Conservation (phyloP, 345 rosid genomes). For the Carallia brachiata region DNA sequence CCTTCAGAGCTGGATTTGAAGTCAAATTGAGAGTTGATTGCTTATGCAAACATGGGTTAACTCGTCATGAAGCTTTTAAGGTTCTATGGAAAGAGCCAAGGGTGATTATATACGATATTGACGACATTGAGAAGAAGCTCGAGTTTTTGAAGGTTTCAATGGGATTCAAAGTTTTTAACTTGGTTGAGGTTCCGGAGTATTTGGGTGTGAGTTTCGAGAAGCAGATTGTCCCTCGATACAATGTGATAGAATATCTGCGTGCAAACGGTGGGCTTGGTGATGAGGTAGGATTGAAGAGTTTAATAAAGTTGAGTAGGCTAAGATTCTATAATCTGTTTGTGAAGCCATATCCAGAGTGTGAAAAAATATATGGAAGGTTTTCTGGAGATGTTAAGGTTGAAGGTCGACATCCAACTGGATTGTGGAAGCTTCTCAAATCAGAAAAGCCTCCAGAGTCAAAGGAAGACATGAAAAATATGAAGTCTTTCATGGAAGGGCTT, state of each 20-base stretch:
- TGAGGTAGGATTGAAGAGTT: constrained; percentile 59
- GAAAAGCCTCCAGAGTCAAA: constrained; percentile 39
- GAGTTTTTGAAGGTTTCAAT: constrained; percentile 52
- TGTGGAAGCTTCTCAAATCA: constrained; percentile 73
- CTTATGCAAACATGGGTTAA: constrained; percentile 69
- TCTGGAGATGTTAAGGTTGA: constrained; percentile 31
- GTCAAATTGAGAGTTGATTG: constrained; percentile 76
- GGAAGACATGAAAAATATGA: constrained; percentile 59
- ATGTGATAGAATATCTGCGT: constrained; percentile 61
- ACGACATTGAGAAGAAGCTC: constrained; percentile 70
- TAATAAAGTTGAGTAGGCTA: constrained; percentile 66
- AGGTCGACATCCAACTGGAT: constrained; percentile 48
- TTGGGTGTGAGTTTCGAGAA: constrained; percentile 74
- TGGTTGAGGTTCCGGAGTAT: constrained; percentile 78
- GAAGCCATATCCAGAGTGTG: constrained; percentile 88
- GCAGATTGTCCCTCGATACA: constrained; percentile 69
- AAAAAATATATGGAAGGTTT: constrained; percentile 61
- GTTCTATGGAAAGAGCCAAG: constrained; percentile 83
- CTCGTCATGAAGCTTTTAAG: constrained; percentile 68
- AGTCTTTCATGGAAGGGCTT: constrained; percentile 51
- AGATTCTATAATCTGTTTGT: constrained; percentile 76
- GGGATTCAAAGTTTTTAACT: constrained; percentile 42
- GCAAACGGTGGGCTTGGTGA: constrained; percentile 62
- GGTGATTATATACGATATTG: constrained; percentile 52
- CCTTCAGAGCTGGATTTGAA: constrained; percentile 65